These are phyloP conservation scores for Talaromyces wortmannii DNA, from an alignment of 495 filamentous ascomycete species.

Conservation along the genomic window DNA sequence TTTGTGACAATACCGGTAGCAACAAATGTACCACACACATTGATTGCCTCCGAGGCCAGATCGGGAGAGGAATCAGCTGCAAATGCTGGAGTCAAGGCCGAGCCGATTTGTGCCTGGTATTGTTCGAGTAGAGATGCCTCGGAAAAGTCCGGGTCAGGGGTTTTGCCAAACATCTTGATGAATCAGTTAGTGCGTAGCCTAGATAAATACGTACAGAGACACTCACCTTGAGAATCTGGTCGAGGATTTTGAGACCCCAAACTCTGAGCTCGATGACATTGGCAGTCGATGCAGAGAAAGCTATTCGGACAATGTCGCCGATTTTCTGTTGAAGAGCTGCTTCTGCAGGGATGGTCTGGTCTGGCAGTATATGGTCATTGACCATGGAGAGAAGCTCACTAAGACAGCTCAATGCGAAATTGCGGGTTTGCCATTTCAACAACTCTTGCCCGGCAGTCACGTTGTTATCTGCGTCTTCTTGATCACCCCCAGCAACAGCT, in stretches of 20 bases:
- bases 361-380: constrained; percentile 62
- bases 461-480: constrained; percentile 53
- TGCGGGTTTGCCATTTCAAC: constrained; percentile 90
- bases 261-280: constrained; percentile 84
- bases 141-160: constrained; percentile 91
- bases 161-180: constrained; percentile 79
- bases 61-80: constrained; percentile 93
- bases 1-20: constrained; percentile 96
- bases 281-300: constrained; percentile 94
- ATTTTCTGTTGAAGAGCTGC: constrained; percentile 73
- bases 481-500: constrained; percentile 53
- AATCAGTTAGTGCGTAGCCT: neutral
- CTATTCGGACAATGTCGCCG: constrained; percentile 92
- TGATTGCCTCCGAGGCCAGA: constrained; percentile 88
- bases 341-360: constrained; percentile 64
- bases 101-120: constrained; percentile 97
- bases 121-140: constrained; percentile 94
- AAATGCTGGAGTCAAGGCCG: constrained; percentile 93
- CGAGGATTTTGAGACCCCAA: constrained; percentile 86
- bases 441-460: constrained; percentile 72
- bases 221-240: constrained; percentile 69
- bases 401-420: constrained; percentile 90
- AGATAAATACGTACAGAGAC: constrained; percentile 10
- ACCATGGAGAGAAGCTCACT: constrained; percentile 72
- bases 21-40: constrained; percentile 96